Conservation (phyloP, 2,329 filamentous ascomycete genomes). For the Tolypocladium sp. region DNA sequence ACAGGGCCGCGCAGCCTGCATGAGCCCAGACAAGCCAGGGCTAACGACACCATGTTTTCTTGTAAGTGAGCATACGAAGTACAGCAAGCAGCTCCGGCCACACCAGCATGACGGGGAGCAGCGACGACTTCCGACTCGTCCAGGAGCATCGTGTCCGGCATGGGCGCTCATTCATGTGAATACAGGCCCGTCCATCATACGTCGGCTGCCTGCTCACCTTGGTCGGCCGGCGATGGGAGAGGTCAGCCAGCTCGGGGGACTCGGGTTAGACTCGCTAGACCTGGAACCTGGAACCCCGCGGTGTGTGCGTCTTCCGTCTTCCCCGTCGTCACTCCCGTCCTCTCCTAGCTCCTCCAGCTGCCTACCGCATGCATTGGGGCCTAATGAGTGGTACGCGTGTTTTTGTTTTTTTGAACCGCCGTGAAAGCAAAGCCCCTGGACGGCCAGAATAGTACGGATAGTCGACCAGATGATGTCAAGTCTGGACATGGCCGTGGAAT, state of each 20-base stretch:
- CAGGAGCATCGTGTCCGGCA: neutral
- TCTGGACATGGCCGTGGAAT: neutral
- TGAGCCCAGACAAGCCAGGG: neutral
- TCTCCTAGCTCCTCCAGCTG: neutral
- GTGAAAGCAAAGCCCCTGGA: neutral
- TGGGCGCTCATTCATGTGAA: neutral
- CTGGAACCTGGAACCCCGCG: neutral
- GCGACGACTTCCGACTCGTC: neutral
- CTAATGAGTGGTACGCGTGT: neutral
- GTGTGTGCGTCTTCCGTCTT: neutral
- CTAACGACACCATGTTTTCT: neutral
- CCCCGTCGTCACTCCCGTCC: neutral
- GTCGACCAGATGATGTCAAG: neutral
- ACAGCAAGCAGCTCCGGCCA: neutral
- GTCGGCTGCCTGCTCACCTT: neutral
- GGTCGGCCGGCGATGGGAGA: neutral
- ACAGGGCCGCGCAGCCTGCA: neutral
- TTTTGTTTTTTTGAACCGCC: neutral
- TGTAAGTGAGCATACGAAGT: neutral
- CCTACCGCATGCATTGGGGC: neutral
- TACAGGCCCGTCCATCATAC: neutral
- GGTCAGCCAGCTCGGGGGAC: neutral
- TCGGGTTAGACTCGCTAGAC: neutral
- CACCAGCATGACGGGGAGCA: neutral
- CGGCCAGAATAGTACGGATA: too few species aligned